Evolutionary conservation across 1,139 yeast genomes (phyloP).

Genomic region (Pichia kudriavzevii): DNA sequence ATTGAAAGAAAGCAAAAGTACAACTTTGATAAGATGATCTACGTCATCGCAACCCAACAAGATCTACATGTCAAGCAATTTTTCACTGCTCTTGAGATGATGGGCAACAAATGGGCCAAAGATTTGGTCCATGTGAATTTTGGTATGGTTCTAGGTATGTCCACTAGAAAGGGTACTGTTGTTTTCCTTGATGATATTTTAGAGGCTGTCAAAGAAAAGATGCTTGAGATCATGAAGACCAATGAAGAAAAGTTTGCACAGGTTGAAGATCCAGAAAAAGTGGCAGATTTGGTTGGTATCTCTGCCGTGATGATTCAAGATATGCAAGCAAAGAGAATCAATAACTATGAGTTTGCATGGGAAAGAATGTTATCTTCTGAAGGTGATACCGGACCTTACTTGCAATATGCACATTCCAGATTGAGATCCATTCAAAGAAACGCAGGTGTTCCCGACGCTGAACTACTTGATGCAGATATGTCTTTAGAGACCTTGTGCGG

Average conservation of each 20-base stretch:
- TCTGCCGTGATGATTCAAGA: constrained; percentile 99
- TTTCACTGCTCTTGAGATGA: constrained; percentile 86
- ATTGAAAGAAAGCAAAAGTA: constrained; percentile 78
- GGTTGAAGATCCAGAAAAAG: constrained; percentile 88
- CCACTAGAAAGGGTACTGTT: constrained; percentile 96
- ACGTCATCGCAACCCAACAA: constrained; percentile 93
- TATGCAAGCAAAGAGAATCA: constrained; percentile 95
- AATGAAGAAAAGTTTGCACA: constrained; percentile 89
- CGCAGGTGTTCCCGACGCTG: constrained; percentile 38
- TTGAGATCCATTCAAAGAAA: constrained; percentile 92
- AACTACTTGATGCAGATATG: constrained; percentile 56
- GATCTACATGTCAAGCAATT: constrained; percentile 92
- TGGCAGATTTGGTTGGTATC: constrained; percentile 93
- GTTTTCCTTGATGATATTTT: constrained; percentile 91
- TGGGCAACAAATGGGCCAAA: constrained; percentile 87
- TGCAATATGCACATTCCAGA: constrained; percentile 98
- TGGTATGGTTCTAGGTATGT: constrained; percentile 99
- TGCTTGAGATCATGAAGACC: constrained; percentile 96
- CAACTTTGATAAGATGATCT: constrained; percentile 91
- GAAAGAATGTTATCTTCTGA: constrained; percentile 96
- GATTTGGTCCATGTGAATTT: constrained; percentile 75
- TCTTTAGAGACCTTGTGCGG: constrained; percentile 45
- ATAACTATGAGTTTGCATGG: constrained; percentile 97
- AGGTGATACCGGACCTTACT: constrained; percentile 99
- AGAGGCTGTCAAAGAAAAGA: constrained; percentile 88